Conservation (phyloP, 805 yeast species). For the Lipomyces chichibuensis region DNA sequence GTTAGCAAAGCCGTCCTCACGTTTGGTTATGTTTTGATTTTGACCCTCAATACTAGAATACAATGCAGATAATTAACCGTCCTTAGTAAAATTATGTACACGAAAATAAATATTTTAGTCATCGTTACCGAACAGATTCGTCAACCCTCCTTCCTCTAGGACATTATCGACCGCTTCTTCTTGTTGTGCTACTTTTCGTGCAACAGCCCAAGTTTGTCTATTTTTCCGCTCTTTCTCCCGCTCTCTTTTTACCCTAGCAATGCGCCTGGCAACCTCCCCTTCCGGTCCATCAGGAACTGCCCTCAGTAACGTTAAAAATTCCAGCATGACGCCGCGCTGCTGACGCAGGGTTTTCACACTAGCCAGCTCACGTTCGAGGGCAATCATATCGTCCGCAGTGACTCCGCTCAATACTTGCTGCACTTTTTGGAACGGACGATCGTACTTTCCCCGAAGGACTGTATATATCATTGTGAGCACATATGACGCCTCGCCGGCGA, state of each 20-base stretch:
- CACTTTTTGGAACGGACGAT: slow-evolving; percentile 66
- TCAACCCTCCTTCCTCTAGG: slow-evolving; percentile 27
- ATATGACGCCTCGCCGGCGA: slow-evolving; percentile 89
- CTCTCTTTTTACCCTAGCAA: slow-evolving; percentile 19
- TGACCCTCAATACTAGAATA: neutral
- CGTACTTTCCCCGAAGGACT: slow-evolving; percentile 67
- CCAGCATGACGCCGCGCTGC: slow-evolving; percentile 77
- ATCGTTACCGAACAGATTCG: slow-evolving; percentile 16
- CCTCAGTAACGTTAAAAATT: slow-evolving; percentile 68
- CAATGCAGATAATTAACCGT: neutral
- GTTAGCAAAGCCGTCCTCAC: too few species aligned
- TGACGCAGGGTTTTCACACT: slow-evolving; percentile 71
- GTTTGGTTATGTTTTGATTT: too few species aligned
- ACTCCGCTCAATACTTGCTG: slow-evolving; percentile 55
- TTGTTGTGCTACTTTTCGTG: slow-evolving; percentile 26
- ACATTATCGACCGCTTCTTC: slow-evolving; percentile 32
- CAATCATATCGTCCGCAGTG: slow-evolving; percentile 58
- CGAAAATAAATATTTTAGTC: neutral
- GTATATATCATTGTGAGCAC: slow-evolving; percentile 80
- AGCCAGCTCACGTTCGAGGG: slow-evolving; percentile 65
- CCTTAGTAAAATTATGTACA: neutral
- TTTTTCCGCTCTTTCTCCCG: slow-evolving; percentile 19
- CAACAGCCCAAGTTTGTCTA: slow-evolving; percentile 22
- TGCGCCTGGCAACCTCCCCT: slow-evolving; percentile 30
- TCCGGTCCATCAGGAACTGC: slow-evolving; percentile 39